Evolutionary conservation across 306 rosid genomes (phyloP).

Genomic region (Vachellia pachyceras): DNA sequence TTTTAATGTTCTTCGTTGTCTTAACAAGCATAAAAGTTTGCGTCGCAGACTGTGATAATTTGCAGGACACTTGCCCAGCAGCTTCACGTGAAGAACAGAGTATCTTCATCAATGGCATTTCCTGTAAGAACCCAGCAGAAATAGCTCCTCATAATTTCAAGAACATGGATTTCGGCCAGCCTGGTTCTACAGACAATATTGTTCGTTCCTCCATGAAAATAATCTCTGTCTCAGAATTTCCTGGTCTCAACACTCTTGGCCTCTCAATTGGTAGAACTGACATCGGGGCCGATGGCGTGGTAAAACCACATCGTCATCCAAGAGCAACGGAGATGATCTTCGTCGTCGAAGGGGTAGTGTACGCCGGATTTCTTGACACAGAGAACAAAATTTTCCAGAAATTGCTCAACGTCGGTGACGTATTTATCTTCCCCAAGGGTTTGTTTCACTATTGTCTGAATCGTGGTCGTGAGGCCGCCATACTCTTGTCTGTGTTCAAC

Average conservation of each 20-base stretch:
- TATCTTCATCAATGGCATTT: slow-evolving; percentile 77
- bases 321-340: slow-evolving; percentile 80
- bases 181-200: slow-evolving; percentile 47
- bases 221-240: slow-evolving; percentile 61
- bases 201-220: slow-evolving; percentile 53
- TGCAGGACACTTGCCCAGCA: slow-evolving; percentile 76
- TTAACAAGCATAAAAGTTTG: slow-evolving; percentile 40
- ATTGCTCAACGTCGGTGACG: slow-evolving; percentile 63
- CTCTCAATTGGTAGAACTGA: slow-evolving; percentile 77
- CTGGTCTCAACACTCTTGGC: slow-evolving; percentile 78
- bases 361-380: slow-evolving; percentile 77
- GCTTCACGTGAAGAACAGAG: slow-evolving; percentile 47
- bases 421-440: slow-evolving; percentile 77
- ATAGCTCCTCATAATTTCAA: slow-evolving; percentile 68
- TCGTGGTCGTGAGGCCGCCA: slow-evolving; percentile 53
- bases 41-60: slow-evolving; percentile 56
- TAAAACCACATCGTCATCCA: slow-evolving; percentile 69
- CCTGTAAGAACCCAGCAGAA: slow-evolving; percentile 67
- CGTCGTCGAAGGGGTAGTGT: slow-evolving; percentile 58
- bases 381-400: slow-evolving; percentile 54
- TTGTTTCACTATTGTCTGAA: slow-evolving; percentile 71
- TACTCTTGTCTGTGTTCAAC: slow-evolving; percentile 64
- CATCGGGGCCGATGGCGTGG: slow-evolving; percentile 54
- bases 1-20: slow-evolving; percentile 34
- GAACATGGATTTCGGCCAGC: slow-evolving; percentile 42